These are phyloP conservation scores for Fusarium temperatum DNA, from an alignment of 2,329 filamentous ascomycete species.

Conservation along the genomic window DNA sequence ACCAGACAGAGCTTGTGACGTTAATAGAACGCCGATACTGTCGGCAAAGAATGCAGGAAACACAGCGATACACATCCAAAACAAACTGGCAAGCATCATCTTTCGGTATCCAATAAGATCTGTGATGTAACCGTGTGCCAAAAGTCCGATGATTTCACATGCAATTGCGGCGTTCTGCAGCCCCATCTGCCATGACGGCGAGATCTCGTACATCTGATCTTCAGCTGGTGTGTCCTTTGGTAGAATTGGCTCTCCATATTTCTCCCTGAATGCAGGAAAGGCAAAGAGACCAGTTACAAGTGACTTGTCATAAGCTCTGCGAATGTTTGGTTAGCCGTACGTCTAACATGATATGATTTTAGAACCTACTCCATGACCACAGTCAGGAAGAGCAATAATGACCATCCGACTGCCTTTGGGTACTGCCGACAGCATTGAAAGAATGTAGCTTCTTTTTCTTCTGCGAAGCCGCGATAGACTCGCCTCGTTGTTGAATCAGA, in stretches of 20 bases:
- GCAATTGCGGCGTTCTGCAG: constrained; percentile 33
- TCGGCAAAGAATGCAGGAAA: constrained; percentile 51
- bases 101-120: constrained; percentile 50
- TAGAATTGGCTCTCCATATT: constrained; percentile 4
- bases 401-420: constrained; percentile 40
- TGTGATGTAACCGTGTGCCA: constrained; percentile 52
- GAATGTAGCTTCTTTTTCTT: constrained; percentile 33
- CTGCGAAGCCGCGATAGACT: constrained; percentile 28
- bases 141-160: constrained; percentile 48
- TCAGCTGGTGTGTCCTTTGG: constrained; percentile 17
- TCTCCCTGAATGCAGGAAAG: constrained; percentile 39
- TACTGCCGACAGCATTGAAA: constrained; percentile 32
- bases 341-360: neutral
- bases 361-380: constrained; percentile 37
- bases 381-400: constrained; percentile 36
- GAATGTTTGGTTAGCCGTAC: neutral
- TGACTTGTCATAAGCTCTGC: constrained; percentile 35
- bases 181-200: constrained; percentile 37
- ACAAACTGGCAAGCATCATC: constrained; percentile 50
- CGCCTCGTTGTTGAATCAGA: constrained; percentile 27
- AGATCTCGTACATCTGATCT: constrained; percentile 49
- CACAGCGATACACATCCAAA: constrained; percentile 49
- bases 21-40: constrained; percentile 46
- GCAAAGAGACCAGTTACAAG: constrained; percentile 35
- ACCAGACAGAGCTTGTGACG: constrained; percentile 47